phyloP scores from a whole-genome alignment of 129 eudicot genomes.

The Chrysanthemum lavandulifolium region DNA sequence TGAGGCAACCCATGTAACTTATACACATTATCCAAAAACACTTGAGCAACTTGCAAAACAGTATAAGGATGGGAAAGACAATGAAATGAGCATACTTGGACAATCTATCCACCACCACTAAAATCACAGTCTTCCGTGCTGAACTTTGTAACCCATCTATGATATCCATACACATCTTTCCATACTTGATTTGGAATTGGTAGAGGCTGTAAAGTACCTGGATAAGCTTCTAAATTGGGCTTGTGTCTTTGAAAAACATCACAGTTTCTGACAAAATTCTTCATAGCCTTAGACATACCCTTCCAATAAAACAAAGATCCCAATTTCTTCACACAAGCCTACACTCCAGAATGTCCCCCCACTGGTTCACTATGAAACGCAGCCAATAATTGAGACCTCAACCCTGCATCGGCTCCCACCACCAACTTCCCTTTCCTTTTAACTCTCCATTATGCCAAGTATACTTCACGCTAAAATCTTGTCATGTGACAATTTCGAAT shows the following conservation, averaged over 20 bases:
- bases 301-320: neutral
- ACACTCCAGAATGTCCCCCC: neutral
- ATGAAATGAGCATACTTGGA: neutral
- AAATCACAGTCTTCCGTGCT: neutral
- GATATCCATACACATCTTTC: neutral
- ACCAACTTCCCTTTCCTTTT: neutral
- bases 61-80: neutral
- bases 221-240: neutral
- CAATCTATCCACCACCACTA: neutral
- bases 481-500: no score
- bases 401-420: neutral
- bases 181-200: neutral
- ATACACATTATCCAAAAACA: neutral
- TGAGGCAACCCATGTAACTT: neutral
- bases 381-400: neutral
- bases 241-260: neutral
- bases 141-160: neutral
- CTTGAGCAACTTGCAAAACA: neutral
- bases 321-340: neutral
- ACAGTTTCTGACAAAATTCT: neutral
- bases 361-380: neutral
- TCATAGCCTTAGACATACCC: neutral
- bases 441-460: neutral
- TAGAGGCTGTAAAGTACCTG: neutral
- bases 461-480: no score